Percentiles rank a stretch among this genome's conserved stretches.
These are phyloP conservation scores for Amanita rubescens DNA, from an alignment of 768 basidiomycete genomes.

Conservation along the genomic window DNA sequence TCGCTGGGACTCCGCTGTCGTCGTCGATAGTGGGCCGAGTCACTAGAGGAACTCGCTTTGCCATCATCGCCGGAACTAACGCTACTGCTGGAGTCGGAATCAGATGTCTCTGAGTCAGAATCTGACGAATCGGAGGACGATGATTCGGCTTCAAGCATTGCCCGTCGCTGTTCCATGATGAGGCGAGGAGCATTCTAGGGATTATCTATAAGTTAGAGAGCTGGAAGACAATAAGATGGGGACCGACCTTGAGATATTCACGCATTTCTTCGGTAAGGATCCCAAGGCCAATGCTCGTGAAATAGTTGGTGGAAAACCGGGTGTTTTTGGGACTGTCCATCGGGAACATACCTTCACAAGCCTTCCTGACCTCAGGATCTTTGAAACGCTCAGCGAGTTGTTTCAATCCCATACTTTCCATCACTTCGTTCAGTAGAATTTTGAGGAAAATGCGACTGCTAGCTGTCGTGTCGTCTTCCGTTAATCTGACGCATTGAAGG, in stretches of 20 bases:
- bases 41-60: conserved; percentile 17
- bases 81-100: conserved; percentile 24
- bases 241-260: conserved; percentile 81
- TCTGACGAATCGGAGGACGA: conserved; percentile 32
- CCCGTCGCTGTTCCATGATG: conserved; percentile 91
- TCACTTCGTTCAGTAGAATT: conserved; percentile 92
- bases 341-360: conserved; percentile 86
- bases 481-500: conserved; percentile 81
- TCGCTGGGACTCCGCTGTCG: conserved; percentile 13
- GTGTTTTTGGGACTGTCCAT: conserved; percentile 96
- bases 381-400: conserved; percentile 82
- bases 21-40: conserved; percentile 14
- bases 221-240: background rate
- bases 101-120: conserved; percentile 33
- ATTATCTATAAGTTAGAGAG: background rate
- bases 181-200: conserved; percentile 81
- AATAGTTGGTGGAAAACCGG: conserved; percentile 95
- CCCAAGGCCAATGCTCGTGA: conserved; percentile 91
- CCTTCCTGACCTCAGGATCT: conserved; percentile 71
- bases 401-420: conserved; percentile 89
- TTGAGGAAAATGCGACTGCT: conserved; percentile 96
- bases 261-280: conserved; percentile 93
- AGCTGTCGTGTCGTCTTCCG: conserved; percentile 96
- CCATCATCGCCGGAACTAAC: conserved; percentile 24
- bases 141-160: conserved; percentile 69